Evolutionary conservation across 129 eudicot species (phyloP).

Genomic region (Helichrysum umbraculigerum): DNA sequence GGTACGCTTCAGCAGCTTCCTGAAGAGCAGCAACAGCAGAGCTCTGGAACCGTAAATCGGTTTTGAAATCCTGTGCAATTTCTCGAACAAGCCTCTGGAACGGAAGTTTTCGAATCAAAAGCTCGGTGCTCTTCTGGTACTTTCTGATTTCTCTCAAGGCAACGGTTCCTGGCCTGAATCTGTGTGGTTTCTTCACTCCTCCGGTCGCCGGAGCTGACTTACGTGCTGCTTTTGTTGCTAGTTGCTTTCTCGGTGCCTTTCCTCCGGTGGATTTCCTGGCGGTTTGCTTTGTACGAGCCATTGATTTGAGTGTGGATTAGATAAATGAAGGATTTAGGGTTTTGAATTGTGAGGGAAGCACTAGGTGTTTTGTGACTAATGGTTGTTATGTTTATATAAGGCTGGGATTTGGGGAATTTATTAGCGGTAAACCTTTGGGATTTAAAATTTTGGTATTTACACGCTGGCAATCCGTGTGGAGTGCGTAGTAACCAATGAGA

Average conservation of each 20-base stretch:
- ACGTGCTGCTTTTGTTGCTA: not conserved
- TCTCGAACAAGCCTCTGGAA: not conserved
- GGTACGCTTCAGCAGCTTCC: not conserved
- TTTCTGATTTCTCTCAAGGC: not conserved
- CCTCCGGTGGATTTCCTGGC: slow-evolving; percentile 29
- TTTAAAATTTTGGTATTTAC: not conserved
- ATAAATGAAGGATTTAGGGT: not conserved
- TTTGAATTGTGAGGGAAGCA: not conserved
- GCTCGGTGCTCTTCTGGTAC: slow-evolving; percentile 5
- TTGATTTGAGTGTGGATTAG: not conserved
- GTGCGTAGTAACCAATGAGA: not conserved
- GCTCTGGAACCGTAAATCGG: not conserved
- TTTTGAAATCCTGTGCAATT: not conserved
- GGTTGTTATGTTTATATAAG: not conserved
- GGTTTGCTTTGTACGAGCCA: not conserved
- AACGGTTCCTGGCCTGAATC: not conserved
- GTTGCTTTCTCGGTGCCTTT: slow-evolving; percentile 22
- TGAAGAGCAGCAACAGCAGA: not conserved
- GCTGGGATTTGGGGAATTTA: not conserved
- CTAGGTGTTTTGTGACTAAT: not conserved
- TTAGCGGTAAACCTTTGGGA: not conserved
- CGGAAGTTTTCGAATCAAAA: not conserved
- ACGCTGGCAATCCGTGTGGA: not conserved
- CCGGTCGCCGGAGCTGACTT: slow-evolving; percentile 2
- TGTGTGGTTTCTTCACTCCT: not conserved